phyloP scores from a whole-genome alignment of 805 yeast species.

The Lipomyces starkeyi region DNA sequence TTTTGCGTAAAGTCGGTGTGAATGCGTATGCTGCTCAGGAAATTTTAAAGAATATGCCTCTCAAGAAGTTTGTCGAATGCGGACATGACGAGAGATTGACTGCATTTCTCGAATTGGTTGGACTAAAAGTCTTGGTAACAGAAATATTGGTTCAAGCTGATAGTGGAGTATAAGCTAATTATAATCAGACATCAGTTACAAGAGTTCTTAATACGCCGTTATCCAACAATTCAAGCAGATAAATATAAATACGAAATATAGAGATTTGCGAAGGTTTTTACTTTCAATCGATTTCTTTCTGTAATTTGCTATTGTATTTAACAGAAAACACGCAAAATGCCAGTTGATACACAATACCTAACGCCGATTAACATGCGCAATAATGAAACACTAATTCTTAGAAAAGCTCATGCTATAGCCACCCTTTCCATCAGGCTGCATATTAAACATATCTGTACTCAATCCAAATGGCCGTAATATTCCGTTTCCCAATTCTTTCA shows the following conservation, averaged over 20 bases:
- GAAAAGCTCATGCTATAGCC: slow-evolving; percentile 36
- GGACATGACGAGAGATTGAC: slow-evolving; percentile 16
- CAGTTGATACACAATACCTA: background rate
- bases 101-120: slow-evolving; percentile 15
- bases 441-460: slow-evolving; percentile 44
- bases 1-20: slow-evolving; percentile 19
- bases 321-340: background rate
- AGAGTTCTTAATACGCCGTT: slow-evolving; percentile 10
- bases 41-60: slow-evolving; percentile 12
- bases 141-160: background rate
- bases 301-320: background rate
- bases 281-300: background rate
- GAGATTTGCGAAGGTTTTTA: no score
- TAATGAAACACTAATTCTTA: slow-evolving; percentile 8
- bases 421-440: slow-evolving; percentile 38
- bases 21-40: slow-evolving; percentile 30
- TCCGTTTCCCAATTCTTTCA: slow-evolving; percentile 46
- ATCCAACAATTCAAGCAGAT: background rate
- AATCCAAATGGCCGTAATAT: slow-evolving; percentile 44
- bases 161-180: background rate
- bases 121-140: slow-evolving; percentile 22
- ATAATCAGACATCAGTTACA: background rate
- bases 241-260: background rate
- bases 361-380: background rate
- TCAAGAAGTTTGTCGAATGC: slow-evolving; percentile 10